Evolutionary conservation across 1,284 basidiomycete species (phyloP).

Genomic region (Phellopilus nigrolimitatus): DNA sequence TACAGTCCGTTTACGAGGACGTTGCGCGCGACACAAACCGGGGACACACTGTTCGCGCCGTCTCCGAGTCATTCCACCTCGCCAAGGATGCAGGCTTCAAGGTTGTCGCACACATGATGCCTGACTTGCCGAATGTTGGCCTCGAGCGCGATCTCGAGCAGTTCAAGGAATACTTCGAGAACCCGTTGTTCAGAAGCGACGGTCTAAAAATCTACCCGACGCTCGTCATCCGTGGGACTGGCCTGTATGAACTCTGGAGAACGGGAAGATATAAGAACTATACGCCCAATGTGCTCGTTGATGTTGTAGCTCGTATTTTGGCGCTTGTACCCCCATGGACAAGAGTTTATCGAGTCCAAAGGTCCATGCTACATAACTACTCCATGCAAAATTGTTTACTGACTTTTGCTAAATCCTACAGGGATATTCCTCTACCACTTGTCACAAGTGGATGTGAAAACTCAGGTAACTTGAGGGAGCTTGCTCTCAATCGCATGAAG

Average conservation of each 20-base stretch:
- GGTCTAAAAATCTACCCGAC: conserved; percentile 99
- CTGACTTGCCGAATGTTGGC: conserved; percentile 95
- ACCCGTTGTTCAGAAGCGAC: conserved; percentile 95
- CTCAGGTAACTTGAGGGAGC: conserved; percentile 92
- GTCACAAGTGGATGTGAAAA: conserved; percentile 98
- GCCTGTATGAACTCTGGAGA: conserved; percentile 94
- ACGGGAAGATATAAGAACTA: conserved; percentile 99
- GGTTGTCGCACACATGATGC: conserved; percentile 99
- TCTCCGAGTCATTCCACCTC: conserved; percentile 96
- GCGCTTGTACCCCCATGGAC: conserved; percentile 99
- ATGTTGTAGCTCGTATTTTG: conserved; percentile 94
- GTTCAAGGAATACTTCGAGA: conserved; percentile 99
- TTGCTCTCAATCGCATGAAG: conserved; percentile 96
- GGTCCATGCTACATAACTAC: conserved; percentile 41
- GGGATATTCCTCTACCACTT: conserved; percentile 93
- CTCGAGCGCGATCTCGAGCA: conserved; percentile 97
- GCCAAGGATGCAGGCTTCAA: conserved; percentile 99
- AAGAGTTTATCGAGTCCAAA: conserved; percentile 94
- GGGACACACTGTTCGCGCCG: conserved; percentile 96
- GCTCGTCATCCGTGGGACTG: conserved; percentile 96
- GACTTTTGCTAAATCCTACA: conserved; percentile 29
- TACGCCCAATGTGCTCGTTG: conserved; percentile 95
- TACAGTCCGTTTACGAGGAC: conserved; percentile 99
- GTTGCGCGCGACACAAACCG: conserved; percentile 98
- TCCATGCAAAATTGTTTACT: conserved; percentile 13